Evolutionary conservation across 768 basidiomycete species (phyloP).

Genomic region (Crepidotus variabilis): DNA sequence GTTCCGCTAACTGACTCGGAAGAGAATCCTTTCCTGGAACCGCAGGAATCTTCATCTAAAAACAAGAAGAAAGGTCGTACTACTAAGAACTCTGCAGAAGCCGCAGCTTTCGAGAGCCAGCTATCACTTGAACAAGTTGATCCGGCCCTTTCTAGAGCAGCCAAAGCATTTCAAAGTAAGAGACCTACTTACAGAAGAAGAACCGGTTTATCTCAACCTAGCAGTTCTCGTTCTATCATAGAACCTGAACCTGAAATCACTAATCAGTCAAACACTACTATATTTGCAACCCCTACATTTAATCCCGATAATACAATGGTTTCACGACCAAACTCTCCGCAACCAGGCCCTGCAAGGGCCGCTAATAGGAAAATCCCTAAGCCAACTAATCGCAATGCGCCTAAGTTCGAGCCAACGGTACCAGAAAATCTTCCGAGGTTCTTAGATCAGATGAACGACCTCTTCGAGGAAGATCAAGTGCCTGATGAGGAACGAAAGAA

Average conservation of each 20-base stretch:
- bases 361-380: background rate
- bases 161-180: background rate
- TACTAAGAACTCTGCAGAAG: background rate
- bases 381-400: background rate
- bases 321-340: too few relatives aligned
- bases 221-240: too few relatives aligned
- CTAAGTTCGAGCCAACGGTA: background rate
- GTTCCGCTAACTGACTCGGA: background rate
- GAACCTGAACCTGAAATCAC: too few relatives aligned
- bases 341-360: too few relatives aligned
- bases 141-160: background rate
- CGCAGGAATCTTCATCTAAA: background rate
- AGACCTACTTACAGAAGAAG: background rate
- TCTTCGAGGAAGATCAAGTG: background rate
- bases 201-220: background rate
- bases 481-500: background rate
- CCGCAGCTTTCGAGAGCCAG: background rate
- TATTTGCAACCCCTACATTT: too few relatives aligned
- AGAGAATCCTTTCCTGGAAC: background rate
- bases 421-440: conserved; percentile 1
- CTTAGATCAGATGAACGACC: conserved; percentile 4
- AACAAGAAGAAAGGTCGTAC: too few relatives aligned
- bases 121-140: background rate
- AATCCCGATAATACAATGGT: too few relatives aligned
- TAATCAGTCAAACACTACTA: too few relatives aligned